Evolutionary conservation across 352 stramenopile species (phyloP).

Genomic region (Globisporangium nodosum): DNA sequence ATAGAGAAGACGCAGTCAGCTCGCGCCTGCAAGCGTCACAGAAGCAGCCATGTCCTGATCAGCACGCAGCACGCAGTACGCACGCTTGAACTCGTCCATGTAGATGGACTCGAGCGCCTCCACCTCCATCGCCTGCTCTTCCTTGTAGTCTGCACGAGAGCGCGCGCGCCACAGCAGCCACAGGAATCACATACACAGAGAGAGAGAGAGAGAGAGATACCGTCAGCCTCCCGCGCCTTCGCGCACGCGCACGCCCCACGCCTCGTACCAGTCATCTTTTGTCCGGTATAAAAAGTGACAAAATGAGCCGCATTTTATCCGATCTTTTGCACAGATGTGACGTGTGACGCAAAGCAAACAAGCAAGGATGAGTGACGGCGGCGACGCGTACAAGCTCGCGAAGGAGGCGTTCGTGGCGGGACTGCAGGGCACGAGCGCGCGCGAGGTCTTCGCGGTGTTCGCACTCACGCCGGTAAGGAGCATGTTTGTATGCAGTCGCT

Average conservation of each 20-base stretch:
- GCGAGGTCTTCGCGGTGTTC: constrained; percentile 75
- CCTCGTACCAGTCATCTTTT: constrained; percentile 53
- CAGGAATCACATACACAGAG: background rate
- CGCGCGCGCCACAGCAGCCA: too few relatives aligned
- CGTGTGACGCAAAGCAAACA: background rate
- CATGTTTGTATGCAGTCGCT: background rate
- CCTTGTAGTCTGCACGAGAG: constrained; percentile 63
- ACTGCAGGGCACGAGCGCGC: constrained; percentile 57
- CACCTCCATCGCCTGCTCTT: constrained; percentile 87
- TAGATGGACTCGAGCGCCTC: constrained; percentile 88
- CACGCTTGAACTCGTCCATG: constrained; percentile 87
- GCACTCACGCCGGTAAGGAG: constrained; percentile 56
- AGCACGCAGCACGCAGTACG: constrained; percentile 10
- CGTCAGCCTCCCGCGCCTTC: background rate
- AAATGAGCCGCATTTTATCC: background rate
- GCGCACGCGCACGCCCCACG: background rate
- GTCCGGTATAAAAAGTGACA: too few relatives aligned
- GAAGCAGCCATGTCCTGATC: background rate
- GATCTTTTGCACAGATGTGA: background rate
- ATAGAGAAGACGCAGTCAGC: constrained; percentile 1
- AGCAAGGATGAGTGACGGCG: constrained; percentile 18
- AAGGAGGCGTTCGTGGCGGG: constrained; percentile 81
- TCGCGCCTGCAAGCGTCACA: background rate
- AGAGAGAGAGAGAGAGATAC: background rate
- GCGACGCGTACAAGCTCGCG: constrained; percentile 78